Base-by-base conservation (phyloP, 2,329 filamentous ascomycete genomes). In the Botrytis cinerea region DNA sequence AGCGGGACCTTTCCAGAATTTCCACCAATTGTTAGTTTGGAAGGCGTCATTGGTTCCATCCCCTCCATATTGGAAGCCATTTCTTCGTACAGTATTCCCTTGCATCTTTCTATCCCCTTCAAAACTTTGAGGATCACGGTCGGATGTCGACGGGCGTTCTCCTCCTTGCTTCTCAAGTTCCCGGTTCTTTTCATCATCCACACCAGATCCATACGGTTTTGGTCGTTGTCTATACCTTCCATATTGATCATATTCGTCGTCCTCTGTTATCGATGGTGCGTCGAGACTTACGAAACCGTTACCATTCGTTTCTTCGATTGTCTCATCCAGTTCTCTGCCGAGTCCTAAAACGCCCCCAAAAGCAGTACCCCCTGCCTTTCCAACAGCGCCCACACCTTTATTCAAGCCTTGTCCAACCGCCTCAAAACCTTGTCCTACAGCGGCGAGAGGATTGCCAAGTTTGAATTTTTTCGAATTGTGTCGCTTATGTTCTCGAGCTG, bases 1-100 rank as follows among this genome's bases (percentile, higher is more conserved):
- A 2, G 86, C 82, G 0, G 89, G 89, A 0, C 88, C 86, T 77
- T 89, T 88, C 89, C 89, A 91, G 74, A 91, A 91, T 74, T 91
- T 82, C 83, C 87, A 91, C 84, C 89, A 91, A n/a, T 73, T 75
- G 48, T 73, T 73, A 14, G 72, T 71, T 9, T 63, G 62, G 22
- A 63, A 32, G 20, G 68, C 40, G 70, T 78, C 74, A 48, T 74
- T 73, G 22, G 73, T 46, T 57, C 76, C 75, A 71, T 79, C 77
- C 4, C 72, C 70, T 10, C 76, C 77, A 70, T 77, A 75, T n/a
- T 75, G 70, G 35, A 60, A 71, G 43, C 73, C 74, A 22, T 68
- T 72, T 40, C 71, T 63, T 14, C 77, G 75, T 32, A 78, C 77
- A 22, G 73, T 74, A 57, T 80, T 81, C 12, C 79, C 79, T 48